Conservation (phyloP, 768 basidiomycete species). For the Trametes meyenii region DNA sequence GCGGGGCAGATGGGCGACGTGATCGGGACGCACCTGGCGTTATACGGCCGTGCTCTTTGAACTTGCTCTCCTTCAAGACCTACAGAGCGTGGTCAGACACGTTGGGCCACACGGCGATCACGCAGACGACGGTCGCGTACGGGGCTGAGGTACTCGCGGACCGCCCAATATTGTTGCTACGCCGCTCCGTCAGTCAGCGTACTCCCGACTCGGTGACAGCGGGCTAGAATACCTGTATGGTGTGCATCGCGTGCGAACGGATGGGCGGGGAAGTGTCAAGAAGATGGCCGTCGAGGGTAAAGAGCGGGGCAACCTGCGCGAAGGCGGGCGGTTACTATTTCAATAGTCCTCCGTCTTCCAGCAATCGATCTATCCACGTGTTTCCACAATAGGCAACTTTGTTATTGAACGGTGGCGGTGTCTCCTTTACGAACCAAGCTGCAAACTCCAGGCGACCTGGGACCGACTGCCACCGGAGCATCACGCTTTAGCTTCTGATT, state of each 20-base stretch:
- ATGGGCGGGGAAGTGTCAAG: slow-evolving; percentile 1
- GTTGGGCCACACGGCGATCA: slow-evolving; percentile 32
- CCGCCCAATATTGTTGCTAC: slow-evolving; percentile 92
- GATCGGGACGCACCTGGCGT: slow-evolving; percentile 71
- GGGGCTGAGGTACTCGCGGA: slow-evolving; percentile 92
- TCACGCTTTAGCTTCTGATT: not conserved
- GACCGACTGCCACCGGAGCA: not conserved
- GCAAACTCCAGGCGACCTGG: not conserved
- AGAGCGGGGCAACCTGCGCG: not conserved
- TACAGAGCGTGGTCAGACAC: slow-evolving; percentile 40
- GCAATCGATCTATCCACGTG: slow-evolving; percentile 19
- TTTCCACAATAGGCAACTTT: slow-evolving; percentile 1
- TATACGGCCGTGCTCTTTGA: slow-evolving; percentile 97
- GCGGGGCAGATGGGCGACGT: not conserved
- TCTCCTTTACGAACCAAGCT: not conserved
- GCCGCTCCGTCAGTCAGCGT: not conserved
- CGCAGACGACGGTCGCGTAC: slow-evolving; percentile 48
- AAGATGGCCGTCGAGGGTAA: slow-evolving; percentile 7
- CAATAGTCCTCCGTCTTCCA: slow-evolving; percentile 9
- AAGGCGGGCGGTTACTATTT: slow-evolving; percentile 15
- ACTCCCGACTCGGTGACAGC: not conserved
- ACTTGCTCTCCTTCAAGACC: slow-evolving; percentile 98
- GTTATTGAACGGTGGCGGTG: slow-evolving; percentile 17
- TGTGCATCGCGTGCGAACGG: slow-evolving; percentile 43
- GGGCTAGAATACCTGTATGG: slow-evolving; percentile 45